Base-by-base conservation (phyloP, 2,329 filamentous ascomycete species). In the Dactylellina haptotyla region DNA sequence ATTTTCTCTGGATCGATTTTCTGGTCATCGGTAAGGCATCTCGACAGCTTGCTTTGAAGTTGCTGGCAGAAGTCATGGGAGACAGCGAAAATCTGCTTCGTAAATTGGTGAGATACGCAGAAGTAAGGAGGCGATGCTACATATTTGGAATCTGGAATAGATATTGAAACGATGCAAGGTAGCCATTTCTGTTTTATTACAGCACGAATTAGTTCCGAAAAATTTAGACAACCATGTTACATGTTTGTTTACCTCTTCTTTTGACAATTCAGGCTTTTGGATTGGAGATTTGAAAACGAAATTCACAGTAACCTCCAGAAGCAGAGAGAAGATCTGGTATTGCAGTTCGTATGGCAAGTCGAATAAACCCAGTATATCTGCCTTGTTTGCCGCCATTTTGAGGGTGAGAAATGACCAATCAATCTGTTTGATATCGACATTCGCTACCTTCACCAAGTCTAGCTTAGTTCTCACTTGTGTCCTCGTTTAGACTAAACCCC, bases 291-390 rank as follows among this genome's bases (percentile, higher is more conserved):
- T 25, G 26, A 65, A 65, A 16, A 65, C 25, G 25, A 65, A 57
- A 20, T 26, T 57, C 5, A 56, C 37, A 2, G 23, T 28, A 20
- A 34, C 39, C 26, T 65, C 61, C 18, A 65, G 16, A n/a, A 54
- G 25, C 16, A 45, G n/a, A 1, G 39, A 30, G 28, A 56, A 34
- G 34, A 65, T 65, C 18, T 65, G 48, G 10, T 64, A 64, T 16
- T 45, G 48, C 9, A 64, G 48, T 53, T 64, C 59, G 45, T 53
- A 46, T 1, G 59, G 59, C n/a, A 2, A 64, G 45, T n/a, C 59
- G 32, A 14, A 53, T 26, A 20, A 64, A 12, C 6, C 57, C 50
- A 41, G 26, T 18, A 23, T 43, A n/a, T n/a, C 23, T 16, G 14
- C 2, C 12, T n/a, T 53, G 28, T 34, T 3, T n/a, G 50, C 16